Conservation (phyloP, 2,329 filamentous ascomycete species). For the Huntiella savannae region DNA sequence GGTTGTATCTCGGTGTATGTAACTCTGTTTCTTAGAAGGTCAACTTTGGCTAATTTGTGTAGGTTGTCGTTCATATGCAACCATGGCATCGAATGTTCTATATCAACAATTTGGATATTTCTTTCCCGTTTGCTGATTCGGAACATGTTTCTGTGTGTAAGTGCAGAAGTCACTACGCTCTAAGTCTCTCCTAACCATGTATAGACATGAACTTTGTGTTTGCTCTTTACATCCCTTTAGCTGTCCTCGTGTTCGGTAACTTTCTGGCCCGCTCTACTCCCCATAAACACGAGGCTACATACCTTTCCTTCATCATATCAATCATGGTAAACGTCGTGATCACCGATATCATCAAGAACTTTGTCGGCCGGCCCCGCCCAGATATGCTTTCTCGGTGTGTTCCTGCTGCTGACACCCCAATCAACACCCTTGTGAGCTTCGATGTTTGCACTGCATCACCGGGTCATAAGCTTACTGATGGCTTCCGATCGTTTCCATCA, state of each 20-base stretch:
- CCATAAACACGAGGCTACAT: conserved; percentile 70
- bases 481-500: conserved; percentile 67
- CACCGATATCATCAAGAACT: conserved; percentile 82
- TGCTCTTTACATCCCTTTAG: conserved; percentile 51
- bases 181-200: background rate
- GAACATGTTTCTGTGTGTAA: conserved; percentile 67
- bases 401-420: conserved; percentile 33
- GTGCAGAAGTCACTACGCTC: conserved; percentile 16
- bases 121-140: conserved; percentile 66
- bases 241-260: conserved; percentile 47
- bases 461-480: conserved; percentile 55
- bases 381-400: conserved; percentile 58
- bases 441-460: conserved; percentile 54
- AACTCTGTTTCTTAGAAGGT: background rate
- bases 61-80: conserved; percentile 39
- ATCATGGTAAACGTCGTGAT: conserved; percentile 63
- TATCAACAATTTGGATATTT: conserved; percentile 65
- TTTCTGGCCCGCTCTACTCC: conserved; percentile 38
- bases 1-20: conserved; percentile 43
- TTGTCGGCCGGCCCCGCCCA: conserved; percentile 53
- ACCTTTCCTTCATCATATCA: conserved; percentile 62
- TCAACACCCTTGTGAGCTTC: conserved; percentile 37
- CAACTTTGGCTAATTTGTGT: background rate
- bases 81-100: conserved; percentile 94
- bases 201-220: conserved; percentile 60